Evolutionary conservation across 2,329 filamentous ascomycete genomes (phyloP).

Genomic region (Hypoxylon sp.): DNA sequence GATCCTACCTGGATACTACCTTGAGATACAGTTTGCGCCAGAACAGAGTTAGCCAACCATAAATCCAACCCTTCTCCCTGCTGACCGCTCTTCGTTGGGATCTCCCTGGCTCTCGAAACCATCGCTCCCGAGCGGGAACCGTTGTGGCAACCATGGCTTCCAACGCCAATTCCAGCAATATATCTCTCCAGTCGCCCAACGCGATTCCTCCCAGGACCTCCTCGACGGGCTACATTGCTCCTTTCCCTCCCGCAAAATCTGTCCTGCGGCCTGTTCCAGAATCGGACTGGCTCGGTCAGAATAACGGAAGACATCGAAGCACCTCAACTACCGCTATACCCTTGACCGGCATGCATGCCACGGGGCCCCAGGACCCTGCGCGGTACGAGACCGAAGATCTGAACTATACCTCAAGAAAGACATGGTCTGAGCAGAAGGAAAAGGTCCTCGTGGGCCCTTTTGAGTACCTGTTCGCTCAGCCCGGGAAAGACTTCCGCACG

Average conservation of each 20-base stretch:
- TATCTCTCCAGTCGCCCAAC: conserved; percentile 66
- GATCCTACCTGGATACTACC: conserved; percentile 12
- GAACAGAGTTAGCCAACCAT: conserved; percentile 33
- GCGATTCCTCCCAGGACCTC: conserved; percentile 80
- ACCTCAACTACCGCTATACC: conserved; percentile 42
- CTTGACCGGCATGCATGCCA: conserved; percentile 54
- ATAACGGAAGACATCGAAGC: conserved; percentile 51
- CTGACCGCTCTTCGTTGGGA: conserved; percentile 4
- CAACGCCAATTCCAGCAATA: conserved; percentile 28
- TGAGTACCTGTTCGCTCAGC: conserved; percentile 82
- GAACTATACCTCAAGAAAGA: conserved; percentile 62
- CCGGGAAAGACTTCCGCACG: conserved; percentile 86
- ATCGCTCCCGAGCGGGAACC: conserved; percentile 3
- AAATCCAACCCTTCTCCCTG: conserved; percentile 11
- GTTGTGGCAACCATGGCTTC: conserved; percentile 38
- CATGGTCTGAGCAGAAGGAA: conserved; percentile 82
- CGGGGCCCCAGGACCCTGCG: conserved; percentile 61
- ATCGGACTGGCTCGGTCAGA: conserved; percentile 69
- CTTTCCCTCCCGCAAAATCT: conserved; percentile 53
- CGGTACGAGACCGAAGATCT: conserved; percentile 69
- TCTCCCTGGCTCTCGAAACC: not conserved
- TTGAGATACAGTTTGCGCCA: conserved; percentile 22
- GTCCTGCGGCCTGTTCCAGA: conserved; percentile 70
- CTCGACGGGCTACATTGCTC: conserved; percentile 65
- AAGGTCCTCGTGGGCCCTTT: conserved; percentile 82